Evolutionary conservation across 192 early-diverging fungal genomes (phyloP).

Genomic region (Rhizophagus clarus): DNA sequence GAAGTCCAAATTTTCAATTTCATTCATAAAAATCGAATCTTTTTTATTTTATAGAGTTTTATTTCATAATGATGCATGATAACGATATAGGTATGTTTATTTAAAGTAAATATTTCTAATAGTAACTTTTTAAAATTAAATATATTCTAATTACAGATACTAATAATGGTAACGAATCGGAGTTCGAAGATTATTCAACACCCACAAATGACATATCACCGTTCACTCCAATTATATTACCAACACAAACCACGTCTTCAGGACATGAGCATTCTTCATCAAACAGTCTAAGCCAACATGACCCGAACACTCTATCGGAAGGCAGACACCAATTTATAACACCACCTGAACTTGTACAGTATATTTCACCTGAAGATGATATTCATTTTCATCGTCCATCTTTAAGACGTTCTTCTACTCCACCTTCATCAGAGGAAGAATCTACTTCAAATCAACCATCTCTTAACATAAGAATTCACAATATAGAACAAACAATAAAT

Average conservation of each 20-base stretch:
- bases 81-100: background rate
- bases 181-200: background rate
- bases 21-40: no score
- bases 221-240: background rate
- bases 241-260: background rate
- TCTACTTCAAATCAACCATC: background rate
- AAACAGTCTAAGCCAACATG: background rate
- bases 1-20: no score
- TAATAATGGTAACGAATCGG: background rate
- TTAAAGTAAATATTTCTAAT: background rate
- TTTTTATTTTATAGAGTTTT: background rate
- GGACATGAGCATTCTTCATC: background rate
- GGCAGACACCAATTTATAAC: background rate
- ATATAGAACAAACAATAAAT: background rate
- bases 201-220: background rate
- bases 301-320: background rate
- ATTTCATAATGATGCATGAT: background rate
- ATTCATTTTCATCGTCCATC: background rate
- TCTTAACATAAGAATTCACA: background rate
- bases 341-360: background rate
- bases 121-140: background rate
- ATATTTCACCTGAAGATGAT: background rate
- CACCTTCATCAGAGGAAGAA: background rate
- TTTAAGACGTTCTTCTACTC: background rate
- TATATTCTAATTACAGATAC: no score